Evolutionary conservation across 2,329 filamentous ascomycete species (phyloP), one percentile per base, ranked within the genome.

Genomic region (Aspergillus sp.): DNA sequence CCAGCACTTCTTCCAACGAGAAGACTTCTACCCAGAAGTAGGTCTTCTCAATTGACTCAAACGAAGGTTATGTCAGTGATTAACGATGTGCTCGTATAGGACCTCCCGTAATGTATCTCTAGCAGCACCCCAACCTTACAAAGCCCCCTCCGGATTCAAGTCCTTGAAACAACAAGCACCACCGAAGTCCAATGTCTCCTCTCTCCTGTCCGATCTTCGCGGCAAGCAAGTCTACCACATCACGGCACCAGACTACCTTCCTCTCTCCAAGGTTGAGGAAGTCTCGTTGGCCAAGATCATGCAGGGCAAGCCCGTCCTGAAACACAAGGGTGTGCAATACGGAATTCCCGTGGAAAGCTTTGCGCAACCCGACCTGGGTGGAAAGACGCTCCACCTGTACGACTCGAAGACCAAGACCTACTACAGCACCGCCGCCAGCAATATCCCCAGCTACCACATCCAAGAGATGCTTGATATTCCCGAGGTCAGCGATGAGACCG

Each of bases 201-300:
- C 76, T 23, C 57, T 74, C 23, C 71, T 78, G 42, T 75, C 77
- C 39, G 69, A 78, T 53, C 70, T 80, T 53, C 67, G 67, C 53
- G 76, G 75, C 54, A 82, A 82, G 65, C 77, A 82, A 67, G 66
- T 83, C 52, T 79, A 79, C 71, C 79, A 82, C 62, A 79, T 83
- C 58, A 78, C 77, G 17, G 79, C 78, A 1, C 81, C 81, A 2
- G 70, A 76, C 3, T 76, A 70, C 50, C 71, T 82, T 17, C 77
- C 79, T 17, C 63, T 82, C 36, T 75, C 75, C 7, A 74, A 77
- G 51, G 71, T 83, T 55, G 77, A 80, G 62, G 74, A 80, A 58
- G 70, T 82, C 47, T 75, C 79, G 13, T 68, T 80, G 47, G 70
- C 76, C 47, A 75, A 75, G 50, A 73, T 78, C 23, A 59, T 75